Percentiles rank a stretch among this genome's conserved stretches.
Evolutionary conservation across 2,329 filamentous ascomycete species (phyloP).

Genomic region (Fusarium tjaetaba): DNA sequence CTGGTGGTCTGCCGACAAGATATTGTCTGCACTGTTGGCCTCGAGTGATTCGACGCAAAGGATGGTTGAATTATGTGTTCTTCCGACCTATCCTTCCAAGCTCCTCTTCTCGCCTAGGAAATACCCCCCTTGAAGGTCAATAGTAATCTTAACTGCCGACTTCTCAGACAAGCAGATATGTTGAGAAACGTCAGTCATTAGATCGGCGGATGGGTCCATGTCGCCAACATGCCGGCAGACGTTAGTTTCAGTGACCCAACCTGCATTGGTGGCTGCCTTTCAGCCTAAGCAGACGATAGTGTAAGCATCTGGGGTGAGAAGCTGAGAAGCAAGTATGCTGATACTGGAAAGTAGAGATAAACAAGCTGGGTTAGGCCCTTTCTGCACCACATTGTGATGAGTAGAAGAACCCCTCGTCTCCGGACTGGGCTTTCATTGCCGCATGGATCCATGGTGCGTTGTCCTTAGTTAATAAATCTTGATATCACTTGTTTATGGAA

Average conservation of each 20-base stretch:
- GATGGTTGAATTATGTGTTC: background rate
- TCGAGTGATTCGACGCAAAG: background rate
- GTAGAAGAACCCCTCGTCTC: no score
- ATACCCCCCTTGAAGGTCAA: background rate
- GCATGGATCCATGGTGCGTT: no score
- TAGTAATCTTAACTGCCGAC: background rate
- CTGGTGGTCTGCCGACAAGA: background rate
- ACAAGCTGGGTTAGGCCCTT: background rate
- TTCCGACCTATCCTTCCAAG: background rate
- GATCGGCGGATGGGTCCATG: fast-evolving
- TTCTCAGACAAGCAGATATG: background rate
- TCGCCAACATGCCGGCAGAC: background rate
- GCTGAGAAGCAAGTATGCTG: background rate
- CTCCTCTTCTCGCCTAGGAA: background rate
- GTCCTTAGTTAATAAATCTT: no score
- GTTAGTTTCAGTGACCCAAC: background rate
- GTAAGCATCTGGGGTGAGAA: no score
- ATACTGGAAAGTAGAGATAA: fast-evolving
- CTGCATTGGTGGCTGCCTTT: background rate
- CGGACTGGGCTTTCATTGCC: no score
- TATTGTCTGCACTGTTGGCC: background rate
- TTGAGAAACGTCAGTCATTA: background rate
- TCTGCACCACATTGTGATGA: no score
- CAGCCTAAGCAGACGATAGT: no score
- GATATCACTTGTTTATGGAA: background rate